These are phyloP conservation scores for Dioscorea alata DNA, from an alignment of 106 monocot genomes.

Conservation along the genomic window DNA sequence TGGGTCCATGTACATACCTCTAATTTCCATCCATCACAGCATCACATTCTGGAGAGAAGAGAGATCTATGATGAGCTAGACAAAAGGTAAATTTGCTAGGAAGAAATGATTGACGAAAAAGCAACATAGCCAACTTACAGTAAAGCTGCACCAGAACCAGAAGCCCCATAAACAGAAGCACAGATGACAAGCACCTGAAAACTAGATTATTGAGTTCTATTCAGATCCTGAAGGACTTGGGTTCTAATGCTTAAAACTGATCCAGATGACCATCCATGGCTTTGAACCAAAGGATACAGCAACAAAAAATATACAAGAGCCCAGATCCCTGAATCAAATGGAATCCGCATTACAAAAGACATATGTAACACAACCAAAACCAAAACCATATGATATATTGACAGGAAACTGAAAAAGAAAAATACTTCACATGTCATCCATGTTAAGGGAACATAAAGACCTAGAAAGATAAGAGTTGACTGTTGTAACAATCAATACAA, in stretches of 20 bases:
- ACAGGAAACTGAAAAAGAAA: constrained; percentile 19
- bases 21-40: no score
- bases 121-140: constrained; percentile 13
- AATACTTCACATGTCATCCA: constrained; percentile 19
- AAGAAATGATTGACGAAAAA: no score
- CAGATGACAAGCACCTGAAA: constrained; percentile 19
- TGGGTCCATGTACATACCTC: no score
- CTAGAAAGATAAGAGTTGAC: constrained; percentile 9
- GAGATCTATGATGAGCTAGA: no score
- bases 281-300: constrained; percentile 34
- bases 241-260: constrained; percentile 21
- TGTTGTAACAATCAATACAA: constrained; percentile 14
- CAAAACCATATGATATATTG: constrained; percentile 24
- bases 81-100: no score
- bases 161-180: neutral
- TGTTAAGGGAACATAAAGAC: constrained; percentile 15
- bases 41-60: no score
- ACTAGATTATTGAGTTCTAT: constrained; percentile 26
- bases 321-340: constrained; percentile 19
- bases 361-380: neutral
- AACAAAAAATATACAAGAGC: constrained; percentile 23
- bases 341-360: constrained; percentile 23
- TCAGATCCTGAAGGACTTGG: constrained; percentile 18
- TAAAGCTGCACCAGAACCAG: neutral
- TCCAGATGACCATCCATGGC: constrained; percentile 24